phyloP scores from a whole-genome alignment of 2,329 filamentous ascomycete species.

The Colletotrichum viniferum region DNA sequence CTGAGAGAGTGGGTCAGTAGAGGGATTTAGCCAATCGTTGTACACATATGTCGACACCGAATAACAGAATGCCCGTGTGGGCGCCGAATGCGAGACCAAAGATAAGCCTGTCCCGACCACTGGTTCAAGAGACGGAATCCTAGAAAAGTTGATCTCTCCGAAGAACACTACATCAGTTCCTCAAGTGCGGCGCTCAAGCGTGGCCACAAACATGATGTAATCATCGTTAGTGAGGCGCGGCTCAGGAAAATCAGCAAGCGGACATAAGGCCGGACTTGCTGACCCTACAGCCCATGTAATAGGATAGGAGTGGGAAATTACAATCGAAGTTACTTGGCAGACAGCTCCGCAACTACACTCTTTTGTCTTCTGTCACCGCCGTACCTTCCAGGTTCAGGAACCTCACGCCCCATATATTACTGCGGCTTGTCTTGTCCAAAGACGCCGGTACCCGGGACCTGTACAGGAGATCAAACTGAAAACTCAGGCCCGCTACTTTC shows the following conservation, averaged over 20 bases:
- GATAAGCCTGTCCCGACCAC: too few species aligned
- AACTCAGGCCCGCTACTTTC: too few species aligned
- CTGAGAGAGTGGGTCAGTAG: background rate
- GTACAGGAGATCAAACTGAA: too few species aligned
- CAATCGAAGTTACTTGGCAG: background rate
- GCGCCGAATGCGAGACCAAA: background rate
- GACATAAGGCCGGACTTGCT: background rate
- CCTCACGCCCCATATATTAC: too few species aligned
- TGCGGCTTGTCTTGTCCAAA: too few species aligned
- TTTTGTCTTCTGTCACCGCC: background rate
- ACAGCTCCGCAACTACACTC: background rate
- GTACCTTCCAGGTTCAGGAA: too few species aligned
- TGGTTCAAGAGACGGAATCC: background rate
- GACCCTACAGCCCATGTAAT: background rate
- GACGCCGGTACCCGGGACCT: too few species aligned
- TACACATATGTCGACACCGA: background rate
- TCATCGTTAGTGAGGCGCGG: background rate
- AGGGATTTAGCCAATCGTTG: background rate
- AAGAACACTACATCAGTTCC: background rate
- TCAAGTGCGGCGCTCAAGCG: background rate
- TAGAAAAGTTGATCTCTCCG: rapidly evolving
- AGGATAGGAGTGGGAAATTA: background rate
- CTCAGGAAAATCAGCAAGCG: background rate
- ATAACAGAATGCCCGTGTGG: background rate
- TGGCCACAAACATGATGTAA: background rate